Evolutionary conservation across 148 eudicot species (phyloP).

Genomic region (Limonium bicolor): DNA sequence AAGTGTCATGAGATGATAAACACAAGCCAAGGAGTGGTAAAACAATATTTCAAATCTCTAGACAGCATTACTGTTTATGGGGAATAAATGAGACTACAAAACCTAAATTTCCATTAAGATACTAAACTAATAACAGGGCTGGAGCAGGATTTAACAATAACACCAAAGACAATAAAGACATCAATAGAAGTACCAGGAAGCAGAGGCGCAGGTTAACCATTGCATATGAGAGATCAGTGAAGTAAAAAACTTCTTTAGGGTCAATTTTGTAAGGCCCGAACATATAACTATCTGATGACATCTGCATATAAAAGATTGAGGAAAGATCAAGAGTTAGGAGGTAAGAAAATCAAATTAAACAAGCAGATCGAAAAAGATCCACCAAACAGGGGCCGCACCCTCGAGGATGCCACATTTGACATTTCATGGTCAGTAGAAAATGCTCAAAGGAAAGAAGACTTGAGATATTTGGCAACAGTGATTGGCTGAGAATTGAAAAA

Average conservation of each 20-base stretch:
- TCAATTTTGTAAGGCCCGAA: constrained; percentile 75
- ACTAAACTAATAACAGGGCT: neutral
- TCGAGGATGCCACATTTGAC: neutral
- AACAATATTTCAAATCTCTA: too few relatives aligned
- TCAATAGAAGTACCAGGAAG: constrained; percentile 54
- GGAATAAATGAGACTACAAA: too few relatives aligned
- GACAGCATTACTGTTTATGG: too few relatives aligned
- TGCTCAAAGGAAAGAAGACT: neutral
- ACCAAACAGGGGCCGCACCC: neutral
- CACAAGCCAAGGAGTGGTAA: too few relatives aligned
- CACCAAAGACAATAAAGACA: neutral
- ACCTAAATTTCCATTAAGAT: neutral
- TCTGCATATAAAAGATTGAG: constrained; percentile 24
- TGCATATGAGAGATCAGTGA: constrained; percentile 57
- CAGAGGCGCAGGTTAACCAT: constrained; percentile 86
- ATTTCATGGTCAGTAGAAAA: neutral
- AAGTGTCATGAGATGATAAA: too few relatives aligned
- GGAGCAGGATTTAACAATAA: neutral
- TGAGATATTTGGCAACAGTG: neutral
- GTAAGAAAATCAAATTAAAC: neutral
- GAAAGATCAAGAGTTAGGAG: neutral
- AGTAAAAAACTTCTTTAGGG: constrained; percentile 58
- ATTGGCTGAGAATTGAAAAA: too few relatives aligned
- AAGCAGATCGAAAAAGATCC: neutral
- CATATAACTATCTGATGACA: constrained; percentile 29